phyloP scores from a whole-genome alignment of 306 rosid species.

The Vicia villosa region DNA sequence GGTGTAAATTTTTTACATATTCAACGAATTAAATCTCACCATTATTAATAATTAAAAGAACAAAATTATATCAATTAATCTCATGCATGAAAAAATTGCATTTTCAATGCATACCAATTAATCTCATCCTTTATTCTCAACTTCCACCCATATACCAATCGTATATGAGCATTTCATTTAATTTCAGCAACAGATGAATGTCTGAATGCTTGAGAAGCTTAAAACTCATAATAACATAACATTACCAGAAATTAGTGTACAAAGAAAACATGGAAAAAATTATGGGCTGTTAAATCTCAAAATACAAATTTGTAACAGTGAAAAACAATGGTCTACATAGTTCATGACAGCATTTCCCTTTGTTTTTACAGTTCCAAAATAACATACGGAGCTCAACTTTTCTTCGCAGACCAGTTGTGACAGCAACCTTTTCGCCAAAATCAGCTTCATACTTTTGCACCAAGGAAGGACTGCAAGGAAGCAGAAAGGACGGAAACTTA shows the following conservation, averaged over 20 bases:
- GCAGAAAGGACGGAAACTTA: neutral
- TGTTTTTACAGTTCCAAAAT: conserved; percentile 51
- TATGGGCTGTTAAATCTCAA: conserved; percentile 43
- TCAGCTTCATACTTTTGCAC: conserved; percentile 53
- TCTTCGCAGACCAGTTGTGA: conserved; percentile 46
- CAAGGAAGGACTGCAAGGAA: conserved; percentile 74
- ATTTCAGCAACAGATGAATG: conserved; percentile 41
- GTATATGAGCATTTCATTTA: conserved; percentile 32
- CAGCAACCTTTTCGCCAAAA: conserved; percentile 43
- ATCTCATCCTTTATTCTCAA: conserved; percentile 23
- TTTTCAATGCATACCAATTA: neutral
- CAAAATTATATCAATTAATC: neutral
- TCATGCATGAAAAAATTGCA: neutral
- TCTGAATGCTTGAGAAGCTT: conserved; percentile 38
- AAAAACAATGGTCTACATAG: conserved; percentile 44
- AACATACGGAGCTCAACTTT: conserved; percentile 45
- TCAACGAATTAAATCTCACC: neutral
- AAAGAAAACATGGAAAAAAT: conserved; percentile 44
- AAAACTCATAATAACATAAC: conserved; percentile 43
- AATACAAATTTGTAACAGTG: conserved; percentile 51
- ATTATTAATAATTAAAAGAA: neutral
- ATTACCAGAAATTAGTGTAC: conserved; percentile 52
- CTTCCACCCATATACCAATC: conserved; percentile 25
- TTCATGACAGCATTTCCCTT: conserved; percentile 38
- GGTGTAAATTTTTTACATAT: neutral